phyloP scores from a whole-genome alignment of 1,139 yeast genomes.

The Suhomyces terraborum region DNA sequence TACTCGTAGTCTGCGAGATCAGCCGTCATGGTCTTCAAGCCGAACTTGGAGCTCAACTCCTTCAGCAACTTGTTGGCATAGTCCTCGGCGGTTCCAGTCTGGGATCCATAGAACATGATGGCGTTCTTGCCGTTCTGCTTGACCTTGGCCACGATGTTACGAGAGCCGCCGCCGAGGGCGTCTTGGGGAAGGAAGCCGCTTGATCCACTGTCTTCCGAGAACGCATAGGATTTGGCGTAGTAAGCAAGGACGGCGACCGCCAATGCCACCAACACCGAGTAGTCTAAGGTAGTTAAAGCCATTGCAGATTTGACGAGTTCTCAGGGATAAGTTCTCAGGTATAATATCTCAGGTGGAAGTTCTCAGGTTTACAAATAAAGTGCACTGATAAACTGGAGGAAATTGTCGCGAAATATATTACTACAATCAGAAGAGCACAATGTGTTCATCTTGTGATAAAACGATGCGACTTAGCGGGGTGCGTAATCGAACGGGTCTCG shows the following conservation, averaged over 20 bases:
- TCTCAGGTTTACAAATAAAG: neutral
- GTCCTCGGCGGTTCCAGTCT: constrained; percentile 99
- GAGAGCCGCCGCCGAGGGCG: constrained; percentile 44
- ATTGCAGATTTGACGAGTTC: no score
- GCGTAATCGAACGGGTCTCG: neutral
- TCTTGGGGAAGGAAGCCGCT: constrained; percentile 43
- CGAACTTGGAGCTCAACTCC: constrained; percentile 81
- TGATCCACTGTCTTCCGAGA: constrained; percentile 41
- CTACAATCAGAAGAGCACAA: neutral
- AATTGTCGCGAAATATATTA: constrained; percentile 2
- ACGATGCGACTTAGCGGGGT: constrained; percentile 2
- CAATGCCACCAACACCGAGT: constrained; percentile 65
- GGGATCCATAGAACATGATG: constrained; percentile 88
- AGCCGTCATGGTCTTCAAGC: constrained; percentile 80
- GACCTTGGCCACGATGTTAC: constrained; percentile 68
- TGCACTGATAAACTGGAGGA: neutral
- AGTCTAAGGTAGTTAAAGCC: constrained; percentile 70
- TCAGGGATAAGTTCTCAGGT: no score
- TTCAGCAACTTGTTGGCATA: constrained; percentile 88
- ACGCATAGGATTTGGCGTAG: constrained; percentile 62
- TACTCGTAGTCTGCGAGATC: constrained; percentile 88
- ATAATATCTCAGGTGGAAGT: no score
- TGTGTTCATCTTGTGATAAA: constrained; percentile 3
- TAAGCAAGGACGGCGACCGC: constrained; percentile 66
- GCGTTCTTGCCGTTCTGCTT: constrained; percentile 69